A percentile compares a stretch with the other conserved stretches of the same genome.
Conservation (phyloP, 2,329 filamentous ascomycete genomes). For the Calonectria hongkongensis region DNA sequence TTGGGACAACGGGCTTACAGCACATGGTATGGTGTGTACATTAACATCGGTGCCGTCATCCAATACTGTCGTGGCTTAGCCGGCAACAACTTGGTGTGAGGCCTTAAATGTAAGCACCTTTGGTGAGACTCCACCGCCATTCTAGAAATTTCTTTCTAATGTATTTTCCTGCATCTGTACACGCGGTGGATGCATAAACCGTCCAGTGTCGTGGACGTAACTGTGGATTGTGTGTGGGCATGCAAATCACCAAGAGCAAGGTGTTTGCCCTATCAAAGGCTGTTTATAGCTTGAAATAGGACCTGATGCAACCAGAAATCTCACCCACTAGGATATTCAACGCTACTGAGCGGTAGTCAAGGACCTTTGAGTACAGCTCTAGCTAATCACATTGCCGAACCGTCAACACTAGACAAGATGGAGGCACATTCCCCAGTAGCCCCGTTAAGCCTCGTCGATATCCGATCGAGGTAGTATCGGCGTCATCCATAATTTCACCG, state of each 20-base stretch:
- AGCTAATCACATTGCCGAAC: neutral
- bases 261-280: too few relatives aligned
- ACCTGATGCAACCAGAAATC: neutral
- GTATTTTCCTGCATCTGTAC: neutral
- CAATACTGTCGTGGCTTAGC: neutral
- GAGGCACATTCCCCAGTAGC: neutral
- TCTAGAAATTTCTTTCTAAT: neutral
- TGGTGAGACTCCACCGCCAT: neutral
- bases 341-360: neutral
- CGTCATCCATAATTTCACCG: neutral
- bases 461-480: conserved; percentile 14
- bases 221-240: neutral
- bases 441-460: conserved; percentile 8
- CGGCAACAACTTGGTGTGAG: neutral
- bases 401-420: neutral
- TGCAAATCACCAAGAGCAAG: neutral
- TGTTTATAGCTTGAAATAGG: neutral
- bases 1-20: neutral
- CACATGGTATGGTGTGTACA: neutral
- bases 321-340: neutral
- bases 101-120: neutral
- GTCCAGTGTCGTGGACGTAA: neutral
- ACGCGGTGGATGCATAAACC: neutral
- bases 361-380: neutral
- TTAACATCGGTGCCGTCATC: neutral